A percentile compares a stretch with the other conserved stretches of the same genome.
Evolutionary conservation across 805 yeast genomes (phyloP).

Genomic region (Nakazawaea molendinolei): DNA sequence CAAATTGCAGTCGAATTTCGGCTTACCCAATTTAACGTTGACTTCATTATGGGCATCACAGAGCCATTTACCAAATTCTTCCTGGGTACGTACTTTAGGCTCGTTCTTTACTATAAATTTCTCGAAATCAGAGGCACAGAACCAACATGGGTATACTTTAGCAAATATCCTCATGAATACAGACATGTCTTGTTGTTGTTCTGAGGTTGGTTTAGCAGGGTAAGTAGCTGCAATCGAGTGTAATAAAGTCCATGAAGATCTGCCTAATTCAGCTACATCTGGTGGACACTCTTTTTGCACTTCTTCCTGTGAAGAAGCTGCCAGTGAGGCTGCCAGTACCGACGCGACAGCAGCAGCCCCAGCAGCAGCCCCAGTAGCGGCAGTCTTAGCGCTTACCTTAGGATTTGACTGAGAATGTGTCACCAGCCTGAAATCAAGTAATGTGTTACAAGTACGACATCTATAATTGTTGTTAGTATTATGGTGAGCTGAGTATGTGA

Average conservation of each 20-base stretch:
- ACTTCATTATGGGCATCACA: slow-evolving; percentile 95
- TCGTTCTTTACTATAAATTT: slow-evolving; percentile 45
- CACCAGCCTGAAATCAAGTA: slow-evolving; percentile 73
- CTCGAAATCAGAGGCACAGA: slow-evolving; percentile 83
- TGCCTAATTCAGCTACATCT: slow-evolving; percentile 74
- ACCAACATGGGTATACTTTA: slow-evolving; percentile 86
- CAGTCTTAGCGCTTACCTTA: slow-evolving; percentile 17
- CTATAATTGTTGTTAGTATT: slow-evolving; percentile 12
- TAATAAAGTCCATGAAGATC: slow-evolving; percentile 86
- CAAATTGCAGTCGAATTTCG: slow-evolving; percentile 73
- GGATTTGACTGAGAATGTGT: too few species aligned
- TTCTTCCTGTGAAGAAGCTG: slow-evolving; percentile 19
- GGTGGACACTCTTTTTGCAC: slow-evolving; percentile 67
- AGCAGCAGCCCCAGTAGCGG: slow-evolving; percentile 18
- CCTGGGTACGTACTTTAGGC: slow-evolving; percentile 60
- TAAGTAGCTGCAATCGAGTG: slow-evolving; percentile 88
- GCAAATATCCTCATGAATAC: slow-evolving; percentile 68
- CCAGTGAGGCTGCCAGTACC: slow-evolving; percentile 13
- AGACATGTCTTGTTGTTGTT: slow-evolving; percentile 65
- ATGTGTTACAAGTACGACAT: slow-evolving; percentile 84
- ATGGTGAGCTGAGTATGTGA: slow-evolving; percentile 3
- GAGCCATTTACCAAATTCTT: slow-evolving; percentile 82
- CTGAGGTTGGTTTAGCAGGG: slow-evolving; percentile 58
- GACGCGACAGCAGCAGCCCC: slow-evolving; percentile 13
- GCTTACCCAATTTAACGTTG: slow-evolving; percentile 82